A percentile compares a stretch with the other conserved stretches of the same genome.
phyloP scores from a whole-genome alignment of 352 stramenopile species.

The Globisporangium paroecandrum region DNA sequence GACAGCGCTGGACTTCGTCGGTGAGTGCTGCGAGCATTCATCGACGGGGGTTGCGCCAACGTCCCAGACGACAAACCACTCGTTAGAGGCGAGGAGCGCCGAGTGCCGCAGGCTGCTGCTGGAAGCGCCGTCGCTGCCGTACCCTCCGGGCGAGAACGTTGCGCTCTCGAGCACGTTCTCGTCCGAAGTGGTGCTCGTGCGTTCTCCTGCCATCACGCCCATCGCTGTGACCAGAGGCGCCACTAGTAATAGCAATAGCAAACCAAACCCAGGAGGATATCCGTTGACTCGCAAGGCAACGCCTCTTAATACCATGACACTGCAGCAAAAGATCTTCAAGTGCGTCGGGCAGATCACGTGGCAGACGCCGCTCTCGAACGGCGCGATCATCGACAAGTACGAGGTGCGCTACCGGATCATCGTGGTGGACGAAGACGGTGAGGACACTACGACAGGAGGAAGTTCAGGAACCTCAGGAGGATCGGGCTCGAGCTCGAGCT shows the following conservation, averaged over 20 bases:
- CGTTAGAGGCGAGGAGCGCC: slow-evolving; percentile 18
- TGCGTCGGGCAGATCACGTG: slow-evolving; percentile 48
- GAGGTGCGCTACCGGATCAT: slow-evolving; percentile 54
- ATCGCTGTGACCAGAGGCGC: slow-evolving; percentile 8
- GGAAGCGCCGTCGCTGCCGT: slow-evolving; percentile 28
- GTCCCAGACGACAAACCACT: background rate
- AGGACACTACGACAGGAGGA: slow-evolving; percentile 8
- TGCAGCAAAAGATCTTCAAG: slow-evolving; percentile 54
- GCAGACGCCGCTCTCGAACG: slow-evolving; percentile 63
- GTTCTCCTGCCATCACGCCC: slow-evolving; percentile 20
- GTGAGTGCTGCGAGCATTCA: slow-evolving; percentile 47
- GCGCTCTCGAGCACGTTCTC: slow-evolving; percentile 38
- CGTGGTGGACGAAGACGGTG: slow-evolving; percentile 28
- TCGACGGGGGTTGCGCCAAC: background rate
- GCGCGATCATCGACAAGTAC: slow-evolving; percentile 68
- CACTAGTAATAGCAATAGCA: background rate
- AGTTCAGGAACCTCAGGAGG: background rate
- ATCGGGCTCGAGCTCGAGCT: background rate
- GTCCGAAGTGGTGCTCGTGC: slow-evolving; percentile 37
- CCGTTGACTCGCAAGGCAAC: background rate
- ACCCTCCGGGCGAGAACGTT: slow-evolving; percentile 25
- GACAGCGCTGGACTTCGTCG: slow-evolving; percentile 42
- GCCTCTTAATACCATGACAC: slow-evolving; percentile 5
- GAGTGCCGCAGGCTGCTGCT: slow-evolving; percentile 41
- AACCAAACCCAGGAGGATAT: background rate